Percentiles rank a stretch among this genome's conserved stretches.
Evolutionary conservation across 345 rosid genomes (phyloP).

Genomic region (Arabidopsis thaliana): TAIR10.1 NC_003070.9:3086001-3086500

Average conservation of each 20-base stretch:
- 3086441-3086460: slow-evolving; percentile 92
- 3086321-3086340: slow-evolving; percentile 64
- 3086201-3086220: slow-evolving; percentile 26
- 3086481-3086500: not conserved
- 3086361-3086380: slow-evolving; percentile 81
- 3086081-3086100: slow-evolving; percentile 40
- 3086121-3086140: slow-evolving; percentile 41
- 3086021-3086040: not conserved
- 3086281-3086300: slow-evolving; percentile 16
- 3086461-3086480: slow-evolving; percentile 58
- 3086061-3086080: slow-evolving; percentile 9
- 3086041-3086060: not conserved
- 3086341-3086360: slow-evolving; percentile 80
- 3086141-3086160: slow-evolving; percentile 39
- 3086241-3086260: slow-evolving; percentile 2
- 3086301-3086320: slow-evolving; percentile 34
- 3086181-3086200: slow-evolving; percentile 40
- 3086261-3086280: slow-evolving; percentile 29
- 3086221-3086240: slow-evolving; percentile 25
- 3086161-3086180: slow-evolving; percentile 27
- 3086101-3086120: slow-evolving; percentile 41
- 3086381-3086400: slow-evolving; percentile 96
- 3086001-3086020: slow-evolving; percentile 15
- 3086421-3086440: slow-evolving; percentile 77
- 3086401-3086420: slow-evolving; percentile 72